phyloP scores from a whole-genome alignment of 1,139 yeast species.

The Martiniozyma asiatica region DNA sequence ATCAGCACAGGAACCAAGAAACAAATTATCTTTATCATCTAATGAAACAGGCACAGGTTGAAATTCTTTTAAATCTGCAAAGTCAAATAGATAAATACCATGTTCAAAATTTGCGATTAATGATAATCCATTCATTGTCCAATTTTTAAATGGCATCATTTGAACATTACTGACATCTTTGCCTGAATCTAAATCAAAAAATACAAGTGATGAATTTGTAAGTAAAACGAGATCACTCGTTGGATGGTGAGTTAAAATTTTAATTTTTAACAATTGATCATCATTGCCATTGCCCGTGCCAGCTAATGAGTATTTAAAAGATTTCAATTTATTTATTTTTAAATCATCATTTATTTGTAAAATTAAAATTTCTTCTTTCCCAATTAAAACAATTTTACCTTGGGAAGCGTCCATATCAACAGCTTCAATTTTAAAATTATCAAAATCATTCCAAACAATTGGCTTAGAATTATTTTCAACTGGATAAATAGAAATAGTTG shows the following conservation, averaged over 20 bases:
- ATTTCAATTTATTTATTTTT: no score
- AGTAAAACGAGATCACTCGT: constrained; percentile 15
- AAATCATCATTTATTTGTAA: no score
- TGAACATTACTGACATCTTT: constrained; percentile 8
- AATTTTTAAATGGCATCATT: constrained; percentile 11
- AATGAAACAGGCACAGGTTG: constrained; percentile 11
- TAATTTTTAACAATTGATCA: constrained; percentile 11
- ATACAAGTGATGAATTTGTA: constrained; percentile 13
- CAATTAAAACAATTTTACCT: no score
- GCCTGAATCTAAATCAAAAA: constrained; percentile 10
- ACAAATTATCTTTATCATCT: neutral
- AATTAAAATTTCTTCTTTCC: no score
- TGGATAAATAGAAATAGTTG: constrained; percentile 8
- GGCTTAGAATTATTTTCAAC: constrained; percentile 1
- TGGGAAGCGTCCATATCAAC: no score
- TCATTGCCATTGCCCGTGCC: no score
- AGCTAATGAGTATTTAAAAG: no score
- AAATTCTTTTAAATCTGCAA: constrained; percentile 13
- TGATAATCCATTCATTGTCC: constrained; percentile 13
- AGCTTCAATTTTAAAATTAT: no score
- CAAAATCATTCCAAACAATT: no score
- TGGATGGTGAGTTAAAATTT: constrained; percentile 10
- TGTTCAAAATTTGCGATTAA: constrained; percentile 13
- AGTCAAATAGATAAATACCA: constrained; percentile 14
- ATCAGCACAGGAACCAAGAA: constrained; percentile 12